Conservation (phyloP, 2,329 filamentous ascomycete species). For the Neonectria sp. region DNA sequence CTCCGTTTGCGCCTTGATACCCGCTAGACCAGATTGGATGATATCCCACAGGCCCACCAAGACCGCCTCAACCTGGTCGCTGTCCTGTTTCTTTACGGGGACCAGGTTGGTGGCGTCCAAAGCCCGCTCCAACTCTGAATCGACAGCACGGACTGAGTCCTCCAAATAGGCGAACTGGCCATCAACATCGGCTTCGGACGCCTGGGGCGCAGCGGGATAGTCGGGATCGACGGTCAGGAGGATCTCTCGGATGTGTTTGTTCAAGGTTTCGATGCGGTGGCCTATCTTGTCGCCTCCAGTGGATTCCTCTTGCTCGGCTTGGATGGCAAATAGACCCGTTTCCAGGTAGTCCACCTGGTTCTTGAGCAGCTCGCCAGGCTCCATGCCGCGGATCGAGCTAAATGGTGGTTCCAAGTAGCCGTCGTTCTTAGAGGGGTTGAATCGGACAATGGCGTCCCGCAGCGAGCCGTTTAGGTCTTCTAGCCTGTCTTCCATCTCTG, state of each 20-base stretch:
- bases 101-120: conserved; percentile 48
- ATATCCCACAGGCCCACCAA: conserved; percentile 71
- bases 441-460: conserved; percentile 75
- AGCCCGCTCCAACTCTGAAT: conserved; percentile 59
- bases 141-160: conserved; percentile 68
- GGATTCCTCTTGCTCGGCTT: conserved; percentile 67
- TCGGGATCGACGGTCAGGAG: conserved; percentile 64
- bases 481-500: conserved; percentile 75
- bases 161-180: conserved; percentile 80
- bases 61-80: conserved; percentile 70
- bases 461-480: conserved; percentile 78
- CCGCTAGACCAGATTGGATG: conserved; percentile 66
- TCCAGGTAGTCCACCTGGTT: conserved; percentile 81
- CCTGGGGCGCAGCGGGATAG: conserved; percentile 71
- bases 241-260: conserved; percentile 74
- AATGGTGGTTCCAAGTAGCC: conserved; percentile 62
- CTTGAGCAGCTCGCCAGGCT: conserved; percentile 64
- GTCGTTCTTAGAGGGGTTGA: conserved; percentile 70
- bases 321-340: conserved; percentile 73
- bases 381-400: conserved; percentile 47
- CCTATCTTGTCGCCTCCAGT: conserved; percentile 56
- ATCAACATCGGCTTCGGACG: conserved; percentile 70
- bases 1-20: conserved; percentile 68
- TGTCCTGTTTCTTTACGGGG: conserved; percentile 43
- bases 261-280: conserved; percentile 73